A percentile compares a stretch with the other conserved stretches of the same genome.
phyloP scores from a whole-genome alignment of 2,329 filamentous ascomycete genomes.

The Phaeosphaeriaceae sp. region DNA sequence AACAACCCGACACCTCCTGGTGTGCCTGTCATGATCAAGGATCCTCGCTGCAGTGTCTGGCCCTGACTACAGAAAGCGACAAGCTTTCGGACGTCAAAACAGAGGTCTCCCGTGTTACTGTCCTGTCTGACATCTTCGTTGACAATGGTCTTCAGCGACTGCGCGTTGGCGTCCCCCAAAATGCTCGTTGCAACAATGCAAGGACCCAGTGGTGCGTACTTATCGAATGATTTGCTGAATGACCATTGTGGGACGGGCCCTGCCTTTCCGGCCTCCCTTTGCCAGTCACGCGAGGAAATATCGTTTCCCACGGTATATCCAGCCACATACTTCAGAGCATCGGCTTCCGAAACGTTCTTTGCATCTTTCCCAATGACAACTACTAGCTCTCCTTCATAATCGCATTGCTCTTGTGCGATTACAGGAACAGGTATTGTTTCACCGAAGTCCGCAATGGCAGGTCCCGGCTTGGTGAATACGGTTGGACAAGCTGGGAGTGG shows the following conservation, averaged over 20 bases:
- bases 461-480: constrained; percentile 11
- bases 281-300: constrained; percentile 57
- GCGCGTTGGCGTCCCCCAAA: constrained; percentile 48
- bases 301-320: constrained; percentile 62
- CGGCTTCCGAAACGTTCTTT: constrained; percentile 52
- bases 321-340: constrained; percentile 56
- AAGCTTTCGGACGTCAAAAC: constrained; percentile 51
- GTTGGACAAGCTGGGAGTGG: constrained; percentile 14
- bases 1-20: constrained; percentile 51
- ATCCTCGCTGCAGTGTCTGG: constrained; percentile 49
- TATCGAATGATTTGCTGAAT: constrained; percentile 62
- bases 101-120: constrained; percentile 46
- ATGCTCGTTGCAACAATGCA: constrained; percentile 50
- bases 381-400: constrained; percentile 42
- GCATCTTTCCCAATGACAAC: constrained; percentile 59
- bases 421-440: constrained; percentile 53
- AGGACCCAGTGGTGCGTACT: constrained; percentile 59
- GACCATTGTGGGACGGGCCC: constrained; percentile 59
- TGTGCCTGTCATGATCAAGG: constrained; percentile 56
- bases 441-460: constrained; percentile 5
- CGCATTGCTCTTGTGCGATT: constrained; percentile 53
- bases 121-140: constrained; percentile 56
- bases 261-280: constrained; percentile 41
- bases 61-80: constrained; percentile 52
- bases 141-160: constrained; percentile 51